These are phyloP conservation scores for Podila clonocystis DNA, from an alignment of 192 early-diverging fungal species.

Conservation along the genomic window DNA sequence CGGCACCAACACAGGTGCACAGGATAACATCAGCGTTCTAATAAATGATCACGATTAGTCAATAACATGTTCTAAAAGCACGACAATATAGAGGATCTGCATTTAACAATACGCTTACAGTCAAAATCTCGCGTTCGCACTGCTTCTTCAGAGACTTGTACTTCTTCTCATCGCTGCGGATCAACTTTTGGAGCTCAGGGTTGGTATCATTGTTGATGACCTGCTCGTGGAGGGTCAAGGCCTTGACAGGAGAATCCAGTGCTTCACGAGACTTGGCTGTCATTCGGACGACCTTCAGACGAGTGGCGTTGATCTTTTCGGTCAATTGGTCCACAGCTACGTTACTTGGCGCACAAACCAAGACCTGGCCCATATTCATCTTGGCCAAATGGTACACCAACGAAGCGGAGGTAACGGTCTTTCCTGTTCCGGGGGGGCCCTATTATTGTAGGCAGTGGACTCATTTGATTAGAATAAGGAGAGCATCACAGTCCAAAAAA, in stretches of 20 bases:
- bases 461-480: neutral
- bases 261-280: constrained; percentile 94
- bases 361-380: constrained; percentile 89
- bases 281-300: constrained; percentile 94
- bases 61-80: too few relatives aligned
- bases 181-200: constrained; percentile 91
- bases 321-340: constrained; percentile 99
- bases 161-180: constrained; percentile 86
- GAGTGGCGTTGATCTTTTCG: constrained; percentile 95
- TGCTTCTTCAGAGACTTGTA: constrained; percentile 85
- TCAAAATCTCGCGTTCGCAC: constrained; percentile 93
- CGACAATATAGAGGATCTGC: neutral
- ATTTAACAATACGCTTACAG: constrained; percentile 48
- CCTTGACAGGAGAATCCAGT: constrained; percentile 93
- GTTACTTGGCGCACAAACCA: constrained; percentile 99
- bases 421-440: constrained; percentile 97
- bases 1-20: constrained; percentile 97
- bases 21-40: constrained; percentile 95
- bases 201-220: constrained; percentile 95
- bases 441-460: neutral
- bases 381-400: constrained; percentile 97
- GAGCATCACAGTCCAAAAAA: neutral
- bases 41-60: neutral
- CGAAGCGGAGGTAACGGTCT: constrained; percentile 97
- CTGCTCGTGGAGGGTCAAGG: constrained; percentile 96